Percentiles rank a stretch among this genome's conserved stretches.
These are phyloP conservation scores for Hypoxylon sp. DNA, from an alignment of 2,329 filamentous ascomycete species.

Conservation along the genomic window DNA sequence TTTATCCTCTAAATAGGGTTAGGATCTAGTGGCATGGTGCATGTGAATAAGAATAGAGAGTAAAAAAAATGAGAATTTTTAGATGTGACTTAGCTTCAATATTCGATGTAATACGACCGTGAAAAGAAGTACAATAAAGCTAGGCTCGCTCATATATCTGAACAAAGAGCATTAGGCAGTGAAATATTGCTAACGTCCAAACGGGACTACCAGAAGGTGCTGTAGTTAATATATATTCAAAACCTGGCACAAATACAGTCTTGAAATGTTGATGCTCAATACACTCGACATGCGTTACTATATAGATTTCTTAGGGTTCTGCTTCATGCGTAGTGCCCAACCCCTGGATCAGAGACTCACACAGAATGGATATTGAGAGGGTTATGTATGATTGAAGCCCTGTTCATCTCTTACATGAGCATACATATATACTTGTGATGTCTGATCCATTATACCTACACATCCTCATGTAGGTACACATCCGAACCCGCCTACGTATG, in stretches of 20 bases:
- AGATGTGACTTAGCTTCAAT: neutral
- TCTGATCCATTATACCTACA: no score
- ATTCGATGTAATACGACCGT: neutral
- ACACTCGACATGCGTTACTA: no score
- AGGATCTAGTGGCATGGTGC: neutral
- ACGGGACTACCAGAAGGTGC: neutral
- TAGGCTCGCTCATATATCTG: neutral
- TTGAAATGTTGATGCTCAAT: no score
- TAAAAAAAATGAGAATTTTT: neutral
- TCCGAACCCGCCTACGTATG: no score
- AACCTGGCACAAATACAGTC: neutral
- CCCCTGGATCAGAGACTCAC: no score
- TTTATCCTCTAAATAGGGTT: neutral
- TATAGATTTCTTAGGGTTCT: no score
- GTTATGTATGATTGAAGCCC: no score
- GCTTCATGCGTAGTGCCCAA: no score
- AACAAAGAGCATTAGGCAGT: neutral
- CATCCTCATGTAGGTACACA: no score
- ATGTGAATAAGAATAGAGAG: neutral
- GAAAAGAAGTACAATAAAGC: neutral
- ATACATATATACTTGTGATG: no score
- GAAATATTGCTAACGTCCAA: neutral
- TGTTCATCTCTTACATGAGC: no score
- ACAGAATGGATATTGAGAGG: no score
- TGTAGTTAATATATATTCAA: neutral